Evolutionary conservation across 1,284 basidiomycete genomes (phyloP).

Genomic region (Marasmius tenuissimus): DNA sequence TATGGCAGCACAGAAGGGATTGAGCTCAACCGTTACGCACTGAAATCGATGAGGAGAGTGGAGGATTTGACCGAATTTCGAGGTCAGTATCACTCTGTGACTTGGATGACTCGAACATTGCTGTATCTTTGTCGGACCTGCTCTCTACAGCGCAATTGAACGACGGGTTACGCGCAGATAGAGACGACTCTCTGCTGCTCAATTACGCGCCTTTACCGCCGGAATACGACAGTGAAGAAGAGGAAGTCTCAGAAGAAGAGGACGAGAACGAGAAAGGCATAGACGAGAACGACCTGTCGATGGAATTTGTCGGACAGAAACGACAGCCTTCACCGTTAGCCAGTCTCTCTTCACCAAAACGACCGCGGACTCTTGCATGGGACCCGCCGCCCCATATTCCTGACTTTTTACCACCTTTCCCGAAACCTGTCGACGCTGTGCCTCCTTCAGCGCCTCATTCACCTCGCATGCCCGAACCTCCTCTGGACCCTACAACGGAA

Average conservation of each 20-base stretch:
- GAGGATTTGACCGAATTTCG: slow-evolving; percentile 72
- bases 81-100: slow-evolving; percentile 45
- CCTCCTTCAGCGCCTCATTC: slow-evolving; percentile 33
- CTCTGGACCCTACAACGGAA: slow-evolving; percentile 31
- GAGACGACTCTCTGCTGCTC: slow-evolving; percentile 55
- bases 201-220: slow-evolving; percentile 45
- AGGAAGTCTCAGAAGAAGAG: slow-evolving; percentile 28
- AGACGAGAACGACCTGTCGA: slow-evolving; percentile 27
- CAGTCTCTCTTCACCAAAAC: slow-evolving; percentile 52
- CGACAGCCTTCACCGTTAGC: slow-evolving; percentile 54
- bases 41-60: slow-evolving; percentile 56
- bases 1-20: slow-evolving; percentile 61
- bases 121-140: not conserved
- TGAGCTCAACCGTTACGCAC: slow-evolving; percentile 65
- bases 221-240: slow-evolving; percentile 36
- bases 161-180: slow-evolving; percentile 55
- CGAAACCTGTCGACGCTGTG: slow-evolving; percentile 35
- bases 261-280: slow-evolving; percentile 22
- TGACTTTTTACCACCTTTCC: slow-evolving; percentile 67
- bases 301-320: slow-evolving; percentile 28
- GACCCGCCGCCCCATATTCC: slow-evolving; percentile 63
- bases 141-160: slow-evolving; percentile 52
- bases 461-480: slow-evolving; percentile 24
- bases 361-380: slow-evolving; percentile 55
- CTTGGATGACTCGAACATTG: slow-evolving; percentile 17